These are phyloP conservation scores for Scutellaria barbata DNA, from an alignment of 257 asterid genomes.

Conservation along the genomic window DNA sequence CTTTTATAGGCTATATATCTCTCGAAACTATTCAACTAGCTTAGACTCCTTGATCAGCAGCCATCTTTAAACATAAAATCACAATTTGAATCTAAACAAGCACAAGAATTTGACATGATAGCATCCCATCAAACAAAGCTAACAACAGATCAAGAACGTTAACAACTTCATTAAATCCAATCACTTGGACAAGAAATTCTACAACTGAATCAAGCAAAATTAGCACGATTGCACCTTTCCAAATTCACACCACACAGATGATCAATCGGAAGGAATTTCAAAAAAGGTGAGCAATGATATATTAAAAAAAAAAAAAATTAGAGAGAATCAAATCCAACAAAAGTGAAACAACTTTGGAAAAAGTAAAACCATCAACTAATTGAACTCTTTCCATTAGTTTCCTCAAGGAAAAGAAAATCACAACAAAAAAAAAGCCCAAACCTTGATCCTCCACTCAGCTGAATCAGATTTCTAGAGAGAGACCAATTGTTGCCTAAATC, in stretches of 20 bases:
- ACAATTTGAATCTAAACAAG: background rate
- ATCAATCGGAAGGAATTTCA: constrained; percentile 1
- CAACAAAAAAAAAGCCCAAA: constrained; percentile 33
- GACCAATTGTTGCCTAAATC: constrained; percentile 17
- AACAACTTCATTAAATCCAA: constrained; percentile 17
- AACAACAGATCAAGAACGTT: constrained; percentile 12
- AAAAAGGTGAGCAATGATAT: constrained; percentile 1
- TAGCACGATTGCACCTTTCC: background rate
- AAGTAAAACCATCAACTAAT: background rate
- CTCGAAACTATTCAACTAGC: background rate
- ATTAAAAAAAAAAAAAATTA: background rate
- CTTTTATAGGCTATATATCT: constrained; percentile 7
- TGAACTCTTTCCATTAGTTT: background rate
- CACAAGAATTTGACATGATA: background rate
- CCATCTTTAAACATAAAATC: constrained; percentile 15
- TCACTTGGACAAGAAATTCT: constrained; percentile 7
- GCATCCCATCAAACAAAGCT: constrained; percentile 16
- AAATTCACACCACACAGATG: constrained; percentile 15
- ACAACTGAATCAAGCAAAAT: constrained; percentile 8
- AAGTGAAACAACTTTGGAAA: constrained; percentile 12
- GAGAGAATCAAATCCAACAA: constrained; percentile 20
- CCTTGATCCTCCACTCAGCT: constrained; percentile 39
- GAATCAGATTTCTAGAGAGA: constrained; percentile 25
- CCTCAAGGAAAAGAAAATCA: constrained; percentile 17
- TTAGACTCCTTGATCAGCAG: constrained; percentile 11